Evolutionary conservation across 306 rosid species (phyloP), one percentile per base, ranked within the genome.

Genomic region (Hippophae tibetana): DNA sequence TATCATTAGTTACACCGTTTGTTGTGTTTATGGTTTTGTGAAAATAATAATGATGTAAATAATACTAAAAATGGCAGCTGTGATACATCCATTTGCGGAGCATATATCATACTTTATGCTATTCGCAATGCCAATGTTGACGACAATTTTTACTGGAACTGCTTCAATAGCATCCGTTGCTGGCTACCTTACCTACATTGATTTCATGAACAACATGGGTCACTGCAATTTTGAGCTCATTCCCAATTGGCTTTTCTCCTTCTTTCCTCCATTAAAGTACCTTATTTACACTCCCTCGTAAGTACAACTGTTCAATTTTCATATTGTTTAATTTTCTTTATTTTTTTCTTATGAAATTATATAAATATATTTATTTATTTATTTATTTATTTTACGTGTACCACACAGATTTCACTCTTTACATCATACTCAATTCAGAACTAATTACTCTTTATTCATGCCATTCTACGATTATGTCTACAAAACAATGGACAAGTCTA

Each of bases 161-260:
- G 81, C 56, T 8, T 85, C 89, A 0, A 13, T 85, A 7, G 58
- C 0, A 0, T 67, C 71, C 1, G 56, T 73, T 44, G 5, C 64
- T 3, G 71, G 50, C 41, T 82, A 85, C 25, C 31, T 85, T 1
- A 63, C 61, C 5, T 85, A 68, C 62, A 73, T 85, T 59, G 94
- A 85, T 65, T 67, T 80, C 6, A 85, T 85, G 94, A 82, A 86
- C 72, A 85, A 82, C 8, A 59, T 86, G 84, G 89, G 94, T 43
- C 94, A 86, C 43, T 86, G 84, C 73, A 86, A 86, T 60, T 75
- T 82, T 43, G 89, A 86, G 73, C 7, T 82, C 13, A 9, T 86
- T 65, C 89, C 89, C 3, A 71, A 54, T 1, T 52, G 68, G 42
- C 62, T 82, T 42, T 86, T 80, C 71, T 11, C 60, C 3, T 3